These are phyloP conservation scores for Lenzites betulinus DNA, from an alignment of 768 basidiomycete genomes.

Conservation along the genomic window DNA sequence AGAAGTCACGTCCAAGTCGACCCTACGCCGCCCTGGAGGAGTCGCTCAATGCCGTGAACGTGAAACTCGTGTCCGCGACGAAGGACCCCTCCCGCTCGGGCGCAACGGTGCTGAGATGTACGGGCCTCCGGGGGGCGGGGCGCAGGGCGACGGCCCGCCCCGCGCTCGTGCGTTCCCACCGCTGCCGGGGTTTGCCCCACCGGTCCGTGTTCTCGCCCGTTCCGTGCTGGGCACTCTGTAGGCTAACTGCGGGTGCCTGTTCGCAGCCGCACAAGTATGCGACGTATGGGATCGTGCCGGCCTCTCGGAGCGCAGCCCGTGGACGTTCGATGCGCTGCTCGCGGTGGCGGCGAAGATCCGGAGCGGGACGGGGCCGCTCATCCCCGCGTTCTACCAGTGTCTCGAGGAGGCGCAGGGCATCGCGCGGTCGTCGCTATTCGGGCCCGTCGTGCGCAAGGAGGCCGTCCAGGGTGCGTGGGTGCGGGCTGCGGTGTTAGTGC, in stretches of 20 bases:
- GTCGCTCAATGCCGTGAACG: no score
- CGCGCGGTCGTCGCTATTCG: constrained; percentile 90
- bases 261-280: constrained; percentile 84
- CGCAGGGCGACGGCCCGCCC: constrained; percentile 34
- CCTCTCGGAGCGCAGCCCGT: constrained; percentile 89
- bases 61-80: no score
- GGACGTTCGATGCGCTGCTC: constrained; percentile 93
- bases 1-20: no score
- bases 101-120: constrained; percentile 34
- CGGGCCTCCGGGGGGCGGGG: constrained; percentile 21
- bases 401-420: constrained; percentile 96
- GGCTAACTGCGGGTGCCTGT: constrained; percentile 20
- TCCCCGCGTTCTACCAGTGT: constrained; percentile 85
- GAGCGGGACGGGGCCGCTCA: constrained; percentile 84
- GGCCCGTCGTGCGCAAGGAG: constrained; percentile 92
- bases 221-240: constrained; percentile 17
- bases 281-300: constrained; percentile 86
- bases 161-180: constrained; percentile 67
- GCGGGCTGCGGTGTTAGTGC: no score
- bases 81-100: no score
- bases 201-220: constrained; percentile 49
- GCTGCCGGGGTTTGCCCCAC: constrained; percentile 89
- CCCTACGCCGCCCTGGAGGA: no score
- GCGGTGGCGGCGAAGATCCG: constrained; percentile 92
- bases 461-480: constrained; percentile 77